These are phyloP conservation scores for Diplotaxis tenuifolia DNA, from an alignment of 345 rosid genomes.

Conservation along the genomic window DNA sequence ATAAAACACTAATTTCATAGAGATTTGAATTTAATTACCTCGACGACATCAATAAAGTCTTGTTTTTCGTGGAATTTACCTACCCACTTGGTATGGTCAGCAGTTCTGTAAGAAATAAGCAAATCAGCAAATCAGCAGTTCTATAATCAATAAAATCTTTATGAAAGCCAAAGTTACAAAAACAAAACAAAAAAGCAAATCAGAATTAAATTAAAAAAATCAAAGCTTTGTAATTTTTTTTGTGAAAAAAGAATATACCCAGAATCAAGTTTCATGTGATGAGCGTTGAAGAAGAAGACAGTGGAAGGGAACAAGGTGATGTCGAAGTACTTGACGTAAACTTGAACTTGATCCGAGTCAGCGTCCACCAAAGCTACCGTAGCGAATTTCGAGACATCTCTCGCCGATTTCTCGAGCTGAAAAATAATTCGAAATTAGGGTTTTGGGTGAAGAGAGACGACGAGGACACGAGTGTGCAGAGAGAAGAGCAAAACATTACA, in stretches of 20 bases:
- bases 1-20: no score
- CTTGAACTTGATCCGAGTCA: conserved; percentile 74
- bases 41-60: conserved; percentile 55
- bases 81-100: conserved; percentile 90
- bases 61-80: conserved; percentile 75
- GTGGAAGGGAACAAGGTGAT: conserved; percentile 71
- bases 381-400: conserved; percentile 70
- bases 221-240: neutral
- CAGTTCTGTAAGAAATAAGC: conserved; percentile 52
- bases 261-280: conserved; percentile 95
- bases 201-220: neutral
- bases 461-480: neutral
- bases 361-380: conserved; percentile 61
- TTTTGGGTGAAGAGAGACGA: neutral
- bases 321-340: conserved; percentile 82
- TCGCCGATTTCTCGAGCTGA: conserved; percentile 73
- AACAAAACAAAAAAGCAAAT: no score
- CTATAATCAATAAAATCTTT: no score
- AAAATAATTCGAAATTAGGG: neutral
- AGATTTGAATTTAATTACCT: no score
- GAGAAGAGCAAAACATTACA: conserved; percentile 21
- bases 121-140: no score
- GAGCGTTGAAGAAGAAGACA: conserved; percentile 89
- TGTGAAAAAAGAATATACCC: conserved; percentile 44
- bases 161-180: no score